Percentiles rank a stretch among this genome's conserved stretches.
These are phyloP conservation scores for Nannochloropsis oceanica DNA, from an alignment of 108 stramenopile genomes.

Conservation along the genomic window DNA sequence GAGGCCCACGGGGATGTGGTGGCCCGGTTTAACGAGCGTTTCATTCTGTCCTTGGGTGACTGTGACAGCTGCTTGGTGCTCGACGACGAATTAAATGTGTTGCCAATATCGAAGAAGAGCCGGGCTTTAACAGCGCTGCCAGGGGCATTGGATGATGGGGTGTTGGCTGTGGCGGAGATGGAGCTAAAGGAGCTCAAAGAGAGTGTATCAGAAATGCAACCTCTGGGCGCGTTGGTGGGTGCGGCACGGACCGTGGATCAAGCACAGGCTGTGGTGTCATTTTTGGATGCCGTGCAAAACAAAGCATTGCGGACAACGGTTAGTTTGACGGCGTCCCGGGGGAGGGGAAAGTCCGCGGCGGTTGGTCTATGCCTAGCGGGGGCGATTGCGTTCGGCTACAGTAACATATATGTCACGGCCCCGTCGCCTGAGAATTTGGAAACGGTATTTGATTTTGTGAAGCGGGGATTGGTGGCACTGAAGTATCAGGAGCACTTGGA, in stretches of 20 bases:
- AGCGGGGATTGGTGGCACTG: conserved; percentile 74
- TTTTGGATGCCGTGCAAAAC: conserved; percentile 16
- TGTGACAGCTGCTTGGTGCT: conserved; percentile 78
- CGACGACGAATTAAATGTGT: conserved; percentile 97
- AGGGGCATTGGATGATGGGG: neutral
- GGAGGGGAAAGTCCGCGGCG: conserved; percentile 95
- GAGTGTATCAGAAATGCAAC: conserved; percentile 72
- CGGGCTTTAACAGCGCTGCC: conserved; percentile 43
- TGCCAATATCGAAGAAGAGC: conserved; percentile 58
- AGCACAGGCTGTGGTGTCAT: conserved; percentile 48
- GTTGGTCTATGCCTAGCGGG: conserved; percentile 92
- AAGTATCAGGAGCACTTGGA: conserved; percentile 94
- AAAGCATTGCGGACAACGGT: conserved; percentile 15
- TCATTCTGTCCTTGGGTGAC: conserved; percentile 75
- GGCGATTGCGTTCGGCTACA: conserved; percentile 83
- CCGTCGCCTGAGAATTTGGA: conserved; percentile 95
- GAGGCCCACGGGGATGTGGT: conserved; percentile 50
- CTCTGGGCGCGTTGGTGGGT: conserved; percentile 77
- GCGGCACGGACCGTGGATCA: conserved; percentile 87
- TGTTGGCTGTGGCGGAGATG: conserved; percentile 44
- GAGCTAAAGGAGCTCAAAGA: conserved; percentile 67
- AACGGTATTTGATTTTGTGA: conserved; percentile 87
- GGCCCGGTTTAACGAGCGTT: conserved; percentile 94
- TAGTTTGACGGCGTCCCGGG: conserved; percentile 44
- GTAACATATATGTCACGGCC: conserved; percentile 81